Base-by-base conservation (phyloP, 352 stramenopile species). In the Phytophthora citricola region DNA sequence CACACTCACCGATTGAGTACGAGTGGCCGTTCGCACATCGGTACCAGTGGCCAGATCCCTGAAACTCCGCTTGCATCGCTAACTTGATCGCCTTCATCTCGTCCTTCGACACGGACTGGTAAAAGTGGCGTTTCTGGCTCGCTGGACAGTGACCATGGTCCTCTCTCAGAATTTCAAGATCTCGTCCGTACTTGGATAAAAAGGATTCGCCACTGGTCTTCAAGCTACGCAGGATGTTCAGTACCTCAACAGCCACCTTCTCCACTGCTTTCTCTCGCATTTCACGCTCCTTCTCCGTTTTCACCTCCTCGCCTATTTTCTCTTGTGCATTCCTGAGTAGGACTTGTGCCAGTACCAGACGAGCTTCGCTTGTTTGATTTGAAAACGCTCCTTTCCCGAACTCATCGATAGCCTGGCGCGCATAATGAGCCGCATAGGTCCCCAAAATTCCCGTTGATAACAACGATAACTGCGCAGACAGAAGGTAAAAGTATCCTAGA, bases 1-100 rank as follows among this genome's bases (percentile, higher is more conserved):
- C 86, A 57, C 89, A 97, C 45, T 95, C 85, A 9, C 83, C 86
- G 49, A 97, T 92, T 41, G 86, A 84, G 55, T 95, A 95, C 38
- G 86, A 87, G 63, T 97, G 89, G 3, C 87, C 87, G 66, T 93
- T 92, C 0, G 76, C 74, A 31, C 87, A 97, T 47, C 82, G 69
- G 57, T 93, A 95, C 89, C 89, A 87, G n/a, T 79, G 72, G 0
- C 76, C 79, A 5, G 68, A 68, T 12, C 70, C 62, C 0, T 6
- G 27, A 44, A 80, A 72, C 49, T 81, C 73, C 10, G 3, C 27
- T 15, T 78, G 69, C 75, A 80, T 80, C 0, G 67, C 78, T 29
- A 46, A 65, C 41, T 69, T 73, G 24, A 85, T 71, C 2, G 36
- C 47, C 58, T 24, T 53, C 43, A 69, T 62, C 41, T 86, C 78